These are phyloP conservation scores for Paspalum notatum DNA, from an alignment of 176 grass and related monocot species.

Conservation along the genomic window DNA sequence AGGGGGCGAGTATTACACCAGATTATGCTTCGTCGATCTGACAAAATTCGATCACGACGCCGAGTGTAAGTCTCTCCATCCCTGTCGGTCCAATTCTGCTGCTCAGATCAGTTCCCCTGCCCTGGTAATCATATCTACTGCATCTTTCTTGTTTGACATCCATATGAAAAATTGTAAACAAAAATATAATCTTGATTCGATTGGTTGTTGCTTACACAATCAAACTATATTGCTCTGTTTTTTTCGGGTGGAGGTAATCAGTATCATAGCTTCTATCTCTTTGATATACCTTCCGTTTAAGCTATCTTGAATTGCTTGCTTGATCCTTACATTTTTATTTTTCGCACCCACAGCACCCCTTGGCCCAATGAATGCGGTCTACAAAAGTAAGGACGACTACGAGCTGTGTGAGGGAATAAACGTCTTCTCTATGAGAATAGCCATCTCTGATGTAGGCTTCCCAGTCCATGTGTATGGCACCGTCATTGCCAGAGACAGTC, in stretches of 20 bases:
- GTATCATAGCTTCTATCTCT: background rate
- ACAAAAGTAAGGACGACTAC: background rate
- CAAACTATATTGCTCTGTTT: background rate
- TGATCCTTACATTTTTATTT: background rate
- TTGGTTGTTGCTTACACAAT: too few relatives aligned
- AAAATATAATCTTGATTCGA: too few relatives aligned
- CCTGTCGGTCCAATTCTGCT: background rate
- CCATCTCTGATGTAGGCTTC: conserved; percentile 7
- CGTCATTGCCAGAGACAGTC: conserved; percentile 5
- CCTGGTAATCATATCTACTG: background rate
- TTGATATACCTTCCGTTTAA: too few relatives aligned
- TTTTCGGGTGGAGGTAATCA: background rate
- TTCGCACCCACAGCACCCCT: background rate
- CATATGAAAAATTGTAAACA: too few relatives aligned
- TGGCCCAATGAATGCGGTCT: conserved; percentile 15
- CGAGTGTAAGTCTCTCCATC: background rate
- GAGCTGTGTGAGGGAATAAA: background rate
- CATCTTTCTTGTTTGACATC: background rate
- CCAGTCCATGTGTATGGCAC: conserved; percentile 16
- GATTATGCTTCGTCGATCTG: background rate
- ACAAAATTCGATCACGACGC: background rate
- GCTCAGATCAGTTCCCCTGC: background rate
- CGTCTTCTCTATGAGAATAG: background rate
- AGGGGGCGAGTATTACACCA: background rate
- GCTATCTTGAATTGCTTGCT: background rate